phyloP scores from a whole-genome alignment of 2,329 filamentous ascomycete species.

The Trematosphaeria pertusa region DNA sequence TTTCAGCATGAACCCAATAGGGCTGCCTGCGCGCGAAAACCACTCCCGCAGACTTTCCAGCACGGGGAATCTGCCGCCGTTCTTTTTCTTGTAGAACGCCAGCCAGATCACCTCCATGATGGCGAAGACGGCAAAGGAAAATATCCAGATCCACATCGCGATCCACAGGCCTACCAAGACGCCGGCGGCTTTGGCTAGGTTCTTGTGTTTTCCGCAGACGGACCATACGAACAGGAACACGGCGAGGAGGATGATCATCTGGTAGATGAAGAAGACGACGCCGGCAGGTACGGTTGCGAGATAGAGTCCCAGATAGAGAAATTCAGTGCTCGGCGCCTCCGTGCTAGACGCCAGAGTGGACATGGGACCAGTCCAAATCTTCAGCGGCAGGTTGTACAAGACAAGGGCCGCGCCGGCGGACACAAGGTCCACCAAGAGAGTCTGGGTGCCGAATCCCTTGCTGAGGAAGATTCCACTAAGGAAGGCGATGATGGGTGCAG shows the following conservation, averaged over 20 bases:
- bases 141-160: neutral
- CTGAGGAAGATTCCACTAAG: neutral
- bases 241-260: neutral
- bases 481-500: neutral
- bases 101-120: neutral
- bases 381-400: neutral
- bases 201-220: neutral
- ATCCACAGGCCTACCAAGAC: neutral
- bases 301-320: neutral
- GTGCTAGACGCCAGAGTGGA: neutral
- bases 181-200: neutral
- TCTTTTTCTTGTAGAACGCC: neutral
- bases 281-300: neutral
- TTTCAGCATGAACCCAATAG: neutral
- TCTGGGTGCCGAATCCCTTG: neutral
- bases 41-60: neutral
- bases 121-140: neutral
- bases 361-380: neutral
- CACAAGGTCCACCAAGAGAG: neutral
- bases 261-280: neutral
- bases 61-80: neutral
- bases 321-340: neutral
- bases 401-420: neutral
- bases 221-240: neutral
- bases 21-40: neutral